A percentile compares a stretch with the other conserved stretches of the same genome.
Conservation (phyloP, 495 filamentous ascomycete species). For the Trichoderma asperelloides region DNA sequence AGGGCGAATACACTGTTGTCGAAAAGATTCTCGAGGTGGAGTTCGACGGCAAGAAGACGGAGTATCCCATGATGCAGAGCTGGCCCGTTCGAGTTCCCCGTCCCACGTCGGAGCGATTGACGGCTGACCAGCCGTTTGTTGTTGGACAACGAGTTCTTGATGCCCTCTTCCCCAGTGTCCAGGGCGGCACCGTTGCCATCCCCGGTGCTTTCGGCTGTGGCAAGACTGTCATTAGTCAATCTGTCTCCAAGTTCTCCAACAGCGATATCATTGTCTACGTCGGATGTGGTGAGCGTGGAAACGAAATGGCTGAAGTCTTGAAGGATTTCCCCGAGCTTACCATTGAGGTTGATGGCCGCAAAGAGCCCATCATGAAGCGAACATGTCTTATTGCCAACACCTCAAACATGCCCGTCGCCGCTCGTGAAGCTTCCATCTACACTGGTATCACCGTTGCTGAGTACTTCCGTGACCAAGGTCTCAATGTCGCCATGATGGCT, state of each 20-base stretch:
- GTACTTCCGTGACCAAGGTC: constrained; percentile 98
- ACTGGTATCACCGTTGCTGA: constrained; percentile 97
- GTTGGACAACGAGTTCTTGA: constrained; percentile 96
- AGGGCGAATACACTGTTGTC: constrained; percentile 87
- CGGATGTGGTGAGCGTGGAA: constrained; percentile 94
- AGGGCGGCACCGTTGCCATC: constrained; percentile 95
- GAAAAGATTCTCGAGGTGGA: constrained; percentile 94
- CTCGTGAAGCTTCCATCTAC: constrained; percentile 98
- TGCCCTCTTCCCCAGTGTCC: constrained; percentile 94
- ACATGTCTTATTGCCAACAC: constrained; percentile 98
- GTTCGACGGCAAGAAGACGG: constrained; percentile 90
- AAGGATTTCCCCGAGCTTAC: constrained; percentile 98
- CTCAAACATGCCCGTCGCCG: constrained; percentile 99
- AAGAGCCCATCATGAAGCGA: constrained; percentile 99
- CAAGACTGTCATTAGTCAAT: constrained; percentile 98
- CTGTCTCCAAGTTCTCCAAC: constrained; percentile 98
- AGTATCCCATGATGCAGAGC: constrained; percentile 94
- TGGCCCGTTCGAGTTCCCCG: constrained; percentile 98
- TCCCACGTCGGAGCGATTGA: constrained; percentile 80
- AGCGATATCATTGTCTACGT: constrained; percentile 98
- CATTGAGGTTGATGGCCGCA: constrained; percentile 81
- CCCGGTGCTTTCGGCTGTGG: constrained; percentile 98
- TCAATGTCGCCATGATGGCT: constrained; percentile 99
- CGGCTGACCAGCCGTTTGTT: constrained; percentile 80
- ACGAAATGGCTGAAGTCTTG: constrained; percentile 99